Evolutionary conservation across 2,329 filamentous ascomycete genomes (phyloP), one percentile per base, ranked within the genome.

Genomic region (Paecilomyces sp.): DNA sequence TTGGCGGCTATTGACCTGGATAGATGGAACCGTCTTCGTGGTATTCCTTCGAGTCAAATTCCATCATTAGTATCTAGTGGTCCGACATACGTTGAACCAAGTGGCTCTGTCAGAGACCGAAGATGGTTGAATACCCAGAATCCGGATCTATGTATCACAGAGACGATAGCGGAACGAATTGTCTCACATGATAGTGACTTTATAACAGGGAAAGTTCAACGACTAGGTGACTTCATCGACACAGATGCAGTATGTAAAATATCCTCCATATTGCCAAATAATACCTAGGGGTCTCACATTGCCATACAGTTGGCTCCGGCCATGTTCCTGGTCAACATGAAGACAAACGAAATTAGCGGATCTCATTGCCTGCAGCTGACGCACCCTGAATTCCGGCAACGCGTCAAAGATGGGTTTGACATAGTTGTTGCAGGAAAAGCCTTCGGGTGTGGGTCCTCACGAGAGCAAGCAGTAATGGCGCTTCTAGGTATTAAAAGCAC

Each of bases 391-490:
- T 80, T 81, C 66, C 74, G 77, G 0, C 54, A 69, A 3, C 68
- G 64, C 7, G 75, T 73, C 11, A 67, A 70, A 47, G 63, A 74
- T 25, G 77, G 75, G 0, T 68, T 68, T 53, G 70, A 74, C 18
- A 64, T 81, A n/a, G 68, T 80, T 9, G 77, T 81, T 0, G 79
- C 77, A 0, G 77, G 77, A 0, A 73, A 77, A 54, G 76, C 71
- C 0, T 81, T 82, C 62, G 79, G 79, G 1, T 75, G 73, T 56
- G 79, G 79, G 6, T 80, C 77, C 0, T 79, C 75, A 9, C 72
- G 79, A 0, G 74, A 80, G 63, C 69, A 79, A 33, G 79, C 80
- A 1, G 74, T 78, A 2, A 70, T 66, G 54, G 76, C 77, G 7
- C 66, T 80, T 5, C 61, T 74, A 51, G 75, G 73, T 67, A 28